Evolutionary conservation across 2,329 filamentous ascomycete species (phyloP).

Genomic region (Ophidiomyces ophidiicola): DNA sequence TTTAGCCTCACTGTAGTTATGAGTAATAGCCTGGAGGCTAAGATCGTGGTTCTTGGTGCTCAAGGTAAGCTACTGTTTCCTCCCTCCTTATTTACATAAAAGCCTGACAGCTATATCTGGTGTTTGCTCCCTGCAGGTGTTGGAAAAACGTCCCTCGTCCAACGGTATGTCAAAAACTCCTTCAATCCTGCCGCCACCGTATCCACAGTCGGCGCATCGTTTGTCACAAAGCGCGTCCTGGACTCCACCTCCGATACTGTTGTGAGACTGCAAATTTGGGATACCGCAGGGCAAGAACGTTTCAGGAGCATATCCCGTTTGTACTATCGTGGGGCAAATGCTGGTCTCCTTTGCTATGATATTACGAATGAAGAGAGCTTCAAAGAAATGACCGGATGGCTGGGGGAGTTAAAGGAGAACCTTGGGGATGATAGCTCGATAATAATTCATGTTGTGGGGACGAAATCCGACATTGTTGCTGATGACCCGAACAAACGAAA

Average conservation of each 20-base stretch:
- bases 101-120: background rate
- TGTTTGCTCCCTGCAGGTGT: constrained; percentile 29
- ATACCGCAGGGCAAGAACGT: constrained; percentile 88
- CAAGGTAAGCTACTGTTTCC: constrained; percentile 29
- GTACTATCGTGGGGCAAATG: constrained; percentile 92
- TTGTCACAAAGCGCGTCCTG: constrained; percentile 65
- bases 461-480: constrained; percentile 81
- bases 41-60: constrained; percentile 41
- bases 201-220: constrained; percentile 68
- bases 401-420: constrained; percentile 70
- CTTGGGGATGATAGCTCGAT: constrained; percentile 54
- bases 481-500: constrained; percentile 65
- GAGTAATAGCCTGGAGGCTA: constrained; percentile 41
- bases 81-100: background rate
- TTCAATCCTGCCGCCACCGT: constrained; percentile 33
- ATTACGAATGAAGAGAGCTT: constrained; percentile 81
- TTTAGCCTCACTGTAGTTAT: constrained; percentile 21
- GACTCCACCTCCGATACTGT: constrained; percentile 76
- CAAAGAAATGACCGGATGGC: constrained; percentile 83
- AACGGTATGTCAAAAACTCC: constrained; percentile 38
- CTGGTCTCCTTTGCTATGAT: constrained; percentile 87
- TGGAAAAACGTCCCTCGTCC: constrained; percentile 42
- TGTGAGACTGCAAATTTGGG: constrained; percentile 91
- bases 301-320: constrained; percentile 89
- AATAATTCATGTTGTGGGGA: constrained; percentile 88